These are phyloP conservation scores for Talaromyces islandicus DNA, from an alignment of 2,329 filamentous ascomycete genomes.

Conservation along the genomic window DNA sequence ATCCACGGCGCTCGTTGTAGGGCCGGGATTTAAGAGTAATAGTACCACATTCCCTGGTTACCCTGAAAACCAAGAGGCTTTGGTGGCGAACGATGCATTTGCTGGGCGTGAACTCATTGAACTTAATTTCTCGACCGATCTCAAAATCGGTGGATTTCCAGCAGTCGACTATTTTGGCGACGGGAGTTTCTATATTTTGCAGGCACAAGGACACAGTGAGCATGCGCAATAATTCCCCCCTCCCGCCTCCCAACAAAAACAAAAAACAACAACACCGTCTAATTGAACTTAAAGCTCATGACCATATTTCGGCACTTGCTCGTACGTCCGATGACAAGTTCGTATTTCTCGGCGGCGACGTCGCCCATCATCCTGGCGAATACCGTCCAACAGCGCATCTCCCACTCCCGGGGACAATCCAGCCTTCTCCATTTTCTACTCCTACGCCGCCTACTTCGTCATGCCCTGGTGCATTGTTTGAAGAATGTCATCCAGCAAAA, in stretches of 20 bases:
- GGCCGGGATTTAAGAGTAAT: constrained; percentile 16
- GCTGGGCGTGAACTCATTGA: constrained; percentile 15
- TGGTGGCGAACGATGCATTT: constrained; percentile 14
- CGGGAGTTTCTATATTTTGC: constrained; percentile 50
- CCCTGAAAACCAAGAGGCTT: constrained; percentile 16
- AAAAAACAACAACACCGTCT: no score
- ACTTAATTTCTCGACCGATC: constrained; percentile 11
- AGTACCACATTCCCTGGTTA: constrained; percentile 14
- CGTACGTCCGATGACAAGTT: constrained; percentile 26
- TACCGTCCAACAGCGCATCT: constrained; percentile 30
- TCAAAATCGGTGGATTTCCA: constrained; percentile 28
- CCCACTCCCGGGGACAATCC: not conserved
- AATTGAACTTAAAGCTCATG: not conserved
- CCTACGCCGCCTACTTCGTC: not conserved
- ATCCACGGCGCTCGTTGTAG: constrained; percentile 18
- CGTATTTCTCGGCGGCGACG: constrained; percentile 14
- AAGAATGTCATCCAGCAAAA: not conserved
- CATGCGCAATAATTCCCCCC: not conserved
- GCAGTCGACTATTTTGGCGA: constrained; percentile 50
- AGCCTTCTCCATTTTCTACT: not conserved
- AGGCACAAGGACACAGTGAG: constrained; percentile 6
- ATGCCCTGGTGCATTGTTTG: not conserved
- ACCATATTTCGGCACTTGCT: constrained; percentile 34
- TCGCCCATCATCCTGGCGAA: constrained; percentile 38
- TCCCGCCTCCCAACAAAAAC: no score